These are phyloP conservation scores for Ophiorrhiza pumila DNA, from an alignment of 257 asterid genomes.

Conservation along the genomic window DNA sequence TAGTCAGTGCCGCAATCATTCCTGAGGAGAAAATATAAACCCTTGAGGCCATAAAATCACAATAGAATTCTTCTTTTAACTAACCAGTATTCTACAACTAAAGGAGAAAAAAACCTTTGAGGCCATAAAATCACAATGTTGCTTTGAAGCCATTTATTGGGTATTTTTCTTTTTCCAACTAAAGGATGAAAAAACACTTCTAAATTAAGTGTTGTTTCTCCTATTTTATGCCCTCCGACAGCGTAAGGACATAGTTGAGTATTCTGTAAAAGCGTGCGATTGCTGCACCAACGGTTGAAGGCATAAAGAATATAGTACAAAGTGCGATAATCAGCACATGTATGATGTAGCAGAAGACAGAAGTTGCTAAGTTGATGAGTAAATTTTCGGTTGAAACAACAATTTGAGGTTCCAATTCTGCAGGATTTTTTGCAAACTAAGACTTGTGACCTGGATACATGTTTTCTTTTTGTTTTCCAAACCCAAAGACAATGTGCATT, in stretches of 20 bases:
- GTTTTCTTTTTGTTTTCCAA: not conserved
- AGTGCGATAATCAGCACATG: not conserved
- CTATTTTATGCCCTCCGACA: not conserved
- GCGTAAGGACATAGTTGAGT: not conserved
- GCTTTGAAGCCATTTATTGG: not conserved
- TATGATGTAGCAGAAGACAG: not conserved
- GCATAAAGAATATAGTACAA: not conserved
- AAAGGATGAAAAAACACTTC: no score
- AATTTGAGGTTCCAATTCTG: not conserved
- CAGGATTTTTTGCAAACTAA: not conserved
- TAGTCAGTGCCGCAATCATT: conserved; percentile 88
- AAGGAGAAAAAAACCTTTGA: no score
- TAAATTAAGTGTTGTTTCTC: not conserved
- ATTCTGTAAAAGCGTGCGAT: not conserved
- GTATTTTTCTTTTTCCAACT: not conserved
- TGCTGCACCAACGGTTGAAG: not conserved
- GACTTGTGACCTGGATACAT: not conserved
- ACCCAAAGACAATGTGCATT: not conserved
- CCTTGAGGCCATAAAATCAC: not conserved
- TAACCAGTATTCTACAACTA: no score
- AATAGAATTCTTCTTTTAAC: no score
- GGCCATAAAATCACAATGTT: no score
- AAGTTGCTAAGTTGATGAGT: not conserved
- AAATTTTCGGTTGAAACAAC: not conserved
- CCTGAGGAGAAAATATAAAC: conserved; percentile 33